Conservation (phyloP, 495 filamentous ascomycete species). For the Xylaria telfairii region DNA sequence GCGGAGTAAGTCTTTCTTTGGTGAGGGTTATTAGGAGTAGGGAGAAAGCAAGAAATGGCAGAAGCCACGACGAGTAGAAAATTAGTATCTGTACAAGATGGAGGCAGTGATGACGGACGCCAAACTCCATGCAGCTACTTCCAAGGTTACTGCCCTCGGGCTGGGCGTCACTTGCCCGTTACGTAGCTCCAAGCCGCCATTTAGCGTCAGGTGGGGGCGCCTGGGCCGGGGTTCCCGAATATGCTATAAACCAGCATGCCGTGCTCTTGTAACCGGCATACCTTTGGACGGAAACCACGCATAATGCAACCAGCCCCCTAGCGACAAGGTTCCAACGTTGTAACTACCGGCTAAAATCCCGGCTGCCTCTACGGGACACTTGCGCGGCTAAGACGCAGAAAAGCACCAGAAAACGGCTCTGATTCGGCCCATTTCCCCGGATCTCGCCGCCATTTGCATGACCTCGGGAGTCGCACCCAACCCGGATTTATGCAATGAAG, state of each 20-base stretch:
- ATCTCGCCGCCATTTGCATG: conserved; percentile 18
- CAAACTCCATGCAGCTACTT: background rate
- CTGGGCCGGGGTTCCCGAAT: conserved; percentile 35
- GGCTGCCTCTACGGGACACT: conserved; percentile 18
- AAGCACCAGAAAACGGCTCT: conserved; percentile 12
- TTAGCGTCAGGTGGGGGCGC: conserved; percentile 15
- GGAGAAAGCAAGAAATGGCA: conserved; percentile 13
- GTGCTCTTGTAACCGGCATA: conserved; percentile 11
- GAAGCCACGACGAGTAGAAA: conserved; percentile 10
- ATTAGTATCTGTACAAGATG: background rate
- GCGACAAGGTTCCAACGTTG: too few species aligned
- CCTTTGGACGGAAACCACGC: background rate
- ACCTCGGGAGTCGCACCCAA: conserved; percentile 1
- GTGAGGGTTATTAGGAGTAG: conserved; percentile 15
- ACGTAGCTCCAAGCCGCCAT: background rate
- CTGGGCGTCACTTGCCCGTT: background rate
- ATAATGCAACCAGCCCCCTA: conserved; percentile 6
- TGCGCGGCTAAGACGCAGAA: conserved; percentile 4
- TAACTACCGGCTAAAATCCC: conserved; percentile 21
- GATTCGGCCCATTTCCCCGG: conserved; percentile 20
- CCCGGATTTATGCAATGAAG: conserved; percentile 14
- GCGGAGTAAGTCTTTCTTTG: conserved; percentile 59
- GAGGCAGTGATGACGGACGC: conserved; percentile 16
- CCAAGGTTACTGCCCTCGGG: background rate
- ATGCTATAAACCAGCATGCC: conserved; percentile 29